phyloP scores from a whole-genome alignment of 768 basidiomycete genomes.

The Mycena rosella region DNA sequence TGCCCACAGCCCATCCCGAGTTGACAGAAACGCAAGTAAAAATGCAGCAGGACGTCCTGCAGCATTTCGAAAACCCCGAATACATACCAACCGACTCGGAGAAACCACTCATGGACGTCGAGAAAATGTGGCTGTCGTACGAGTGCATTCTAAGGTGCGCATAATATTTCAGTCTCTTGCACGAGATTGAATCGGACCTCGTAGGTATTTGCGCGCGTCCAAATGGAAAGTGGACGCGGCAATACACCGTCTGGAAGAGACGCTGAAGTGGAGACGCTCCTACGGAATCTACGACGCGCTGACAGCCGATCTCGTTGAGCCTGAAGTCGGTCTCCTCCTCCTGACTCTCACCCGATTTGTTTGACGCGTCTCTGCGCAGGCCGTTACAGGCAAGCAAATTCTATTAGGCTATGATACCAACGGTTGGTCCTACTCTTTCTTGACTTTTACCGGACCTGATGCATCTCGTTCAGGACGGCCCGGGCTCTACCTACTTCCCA shows the following conservation, averaged over 20 bases:
- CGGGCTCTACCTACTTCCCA: slow-evolving; percentile 59
- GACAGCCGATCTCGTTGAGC: slow-evolving; percentile 73
- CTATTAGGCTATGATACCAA: slow-evolving; percentile 79
- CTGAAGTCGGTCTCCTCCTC: slow-evolving; percentile 65
- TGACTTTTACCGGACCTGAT: slow-evolving; percentile 41
- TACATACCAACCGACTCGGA: slow-evolving; percentile 62
- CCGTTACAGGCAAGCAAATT: slow-evolving; percentile 86
- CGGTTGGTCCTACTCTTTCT: slow-evolving; percentile 59
- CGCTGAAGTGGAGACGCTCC: slow-evolving; percentile 85
- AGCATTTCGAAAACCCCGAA: slow-evolving; percentile 66
- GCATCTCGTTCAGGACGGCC: neutral
- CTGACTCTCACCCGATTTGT: neutral
- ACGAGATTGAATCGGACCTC: neutral
- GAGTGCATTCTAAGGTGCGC: slow-evolving; percentile 78
- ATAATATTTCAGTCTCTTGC: no score
- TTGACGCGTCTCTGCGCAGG: slow-evolving; percentile 53
- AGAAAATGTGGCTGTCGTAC: slow-evolving; percentile 85
- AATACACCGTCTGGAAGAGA: slow-evolving; percentile 76
- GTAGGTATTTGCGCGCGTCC: slow-evolving; percentile 79
- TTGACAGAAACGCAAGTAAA: slow-evolving; percentile 60
- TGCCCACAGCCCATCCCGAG: slow-evolving; percentile 48
- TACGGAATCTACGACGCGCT: slow-evolving; percentile 77
- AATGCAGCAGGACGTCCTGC: slow-evolving; percentile 66
- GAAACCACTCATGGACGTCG: slow-evolving; percentile 68
- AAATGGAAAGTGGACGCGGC: slow-evolving; percentile 76